A percentile compares a stretch with the other conserved stretches of the same genome.
Conservation (phyloP, 208 protist genomes). For the Strigomonas oncopelti region DNA sequence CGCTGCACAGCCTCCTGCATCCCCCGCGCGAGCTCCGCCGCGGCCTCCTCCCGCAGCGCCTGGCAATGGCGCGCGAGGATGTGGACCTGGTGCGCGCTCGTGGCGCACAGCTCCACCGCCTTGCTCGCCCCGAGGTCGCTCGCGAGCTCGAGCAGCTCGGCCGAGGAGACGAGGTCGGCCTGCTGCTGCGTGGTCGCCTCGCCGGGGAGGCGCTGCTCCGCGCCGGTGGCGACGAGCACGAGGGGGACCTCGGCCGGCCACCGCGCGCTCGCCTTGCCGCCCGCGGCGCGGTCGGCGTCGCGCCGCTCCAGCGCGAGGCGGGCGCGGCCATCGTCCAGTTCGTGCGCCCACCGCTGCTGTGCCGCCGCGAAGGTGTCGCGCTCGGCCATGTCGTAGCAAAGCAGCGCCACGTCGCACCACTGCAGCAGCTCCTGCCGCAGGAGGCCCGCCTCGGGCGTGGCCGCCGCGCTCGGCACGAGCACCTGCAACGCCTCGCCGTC, state of each 20-base stretch:
- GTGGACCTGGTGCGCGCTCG: conserved; percentile 16
- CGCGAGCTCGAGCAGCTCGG: conserved; percentile 25
- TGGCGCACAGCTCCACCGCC: conserved; percentile 34
- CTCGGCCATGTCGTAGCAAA: conserved; percentile 28
- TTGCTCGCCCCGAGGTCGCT: conserved; percentile 35
- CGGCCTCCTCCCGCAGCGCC: conserved; percentile 13
- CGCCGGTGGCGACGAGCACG: conserved; percentile 28
- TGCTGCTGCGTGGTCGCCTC: background rate
- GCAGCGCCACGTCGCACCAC: conserved; percentile 34
- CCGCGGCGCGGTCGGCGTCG: conserved; percentile 3
- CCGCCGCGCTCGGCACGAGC: conserved; percentile 18
- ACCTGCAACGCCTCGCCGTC: conserved; percentile 10
- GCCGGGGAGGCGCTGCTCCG: conserved; percentile 15
- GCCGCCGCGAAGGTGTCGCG: conserved; percentile 19
- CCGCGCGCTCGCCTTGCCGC: background rate
- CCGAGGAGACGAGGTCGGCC: conserved; percentile 15
- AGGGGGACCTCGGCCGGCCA: conserved; percentile 22
- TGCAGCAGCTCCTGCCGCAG: conserved; percentile 35
- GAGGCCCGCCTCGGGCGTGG: conserved; percentile 6
- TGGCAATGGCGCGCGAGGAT: conserved; percentile 19
- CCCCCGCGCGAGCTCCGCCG: conserved; percentile 10
- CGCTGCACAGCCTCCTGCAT: background rate
- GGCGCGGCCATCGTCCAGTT: conserved; percentile 14
- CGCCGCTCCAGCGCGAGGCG: conserved; percentile 9
- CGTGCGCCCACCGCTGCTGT: conserved; percentile 16